Percentiles rank a stretch among this genome's conserved stretches.
Conservation (phyloP, 345 rosid species). For the Citrus mangshanensis region DNA sequence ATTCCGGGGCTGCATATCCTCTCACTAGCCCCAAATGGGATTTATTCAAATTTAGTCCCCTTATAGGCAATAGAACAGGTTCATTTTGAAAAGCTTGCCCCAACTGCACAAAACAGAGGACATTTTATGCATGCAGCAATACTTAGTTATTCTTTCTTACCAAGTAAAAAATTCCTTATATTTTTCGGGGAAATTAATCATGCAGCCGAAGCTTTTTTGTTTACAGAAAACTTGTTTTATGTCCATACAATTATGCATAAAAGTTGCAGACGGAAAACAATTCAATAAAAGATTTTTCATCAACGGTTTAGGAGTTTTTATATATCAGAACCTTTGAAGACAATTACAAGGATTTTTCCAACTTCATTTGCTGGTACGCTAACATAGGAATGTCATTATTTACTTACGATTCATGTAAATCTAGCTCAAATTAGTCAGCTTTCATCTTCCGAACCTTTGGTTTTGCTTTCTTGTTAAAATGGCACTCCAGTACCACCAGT, state of each 20-base stretch:
- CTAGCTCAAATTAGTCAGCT: too few species aligned
- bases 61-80: conserved; percentile 11
- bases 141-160: neutral
- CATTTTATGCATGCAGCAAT: neutral
- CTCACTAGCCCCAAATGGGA: conserved; percentile 28
- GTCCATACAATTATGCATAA: neutral
- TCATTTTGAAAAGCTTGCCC: neutral
- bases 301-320: too few species aligned
- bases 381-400: too few species aligned
- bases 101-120: neutral
- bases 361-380: too few species aligned
- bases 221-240: too few species aligned
- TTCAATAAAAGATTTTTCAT: too few species aligned
- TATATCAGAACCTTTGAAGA: too few species aligned
- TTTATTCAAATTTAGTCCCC: conserved; percentile 12
- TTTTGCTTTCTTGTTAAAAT: too few species aligned
- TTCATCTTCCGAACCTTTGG: too few species aligned
- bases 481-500: too few species aligned
- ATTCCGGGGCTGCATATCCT: conserved; percentile 26
- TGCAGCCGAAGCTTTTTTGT: neutral
- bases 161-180: neutral
- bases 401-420: too few species aligned
- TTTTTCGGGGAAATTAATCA: neutral
- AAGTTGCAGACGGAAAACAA: neutral
- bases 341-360: too few species aligned